These are phyloP conservation scores for Paramecium caudatum DNA, from an alignment of 73 alveolate genomes.

Conservation along the genomic window DNA sequence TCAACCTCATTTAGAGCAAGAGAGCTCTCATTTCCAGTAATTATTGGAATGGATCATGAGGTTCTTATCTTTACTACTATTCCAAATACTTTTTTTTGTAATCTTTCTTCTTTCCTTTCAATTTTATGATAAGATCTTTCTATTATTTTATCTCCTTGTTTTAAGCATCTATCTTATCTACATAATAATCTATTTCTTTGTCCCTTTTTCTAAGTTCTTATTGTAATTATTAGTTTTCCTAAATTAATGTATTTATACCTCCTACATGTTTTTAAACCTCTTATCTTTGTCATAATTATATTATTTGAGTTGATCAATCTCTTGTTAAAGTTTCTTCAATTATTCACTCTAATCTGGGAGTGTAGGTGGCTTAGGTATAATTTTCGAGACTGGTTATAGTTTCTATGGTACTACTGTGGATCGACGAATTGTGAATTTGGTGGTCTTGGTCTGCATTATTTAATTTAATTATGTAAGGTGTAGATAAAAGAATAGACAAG, in stretches of 20 bases:
- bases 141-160: constrained; percentile 3
- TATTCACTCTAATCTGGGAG: too few species aligned
- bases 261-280: not conserved
- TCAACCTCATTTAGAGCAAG: not conserved
- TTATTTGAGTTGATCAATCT: constrained; percentile 4
- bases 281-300: not conserved
- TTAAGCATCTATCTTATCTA: not conserved
- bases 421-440: constrained; percentile 17
- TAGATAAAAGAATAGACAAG: constrained; percentile 68
- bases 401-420: not conserved
- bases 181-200: constrained; percentile 13
- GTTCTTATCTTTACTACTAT: not conserved
- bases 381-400: too few species aligned
- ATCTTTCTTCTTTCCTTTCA: constrained; percentile 32
- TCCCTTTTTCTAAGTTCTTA: constrained; percentile 29
- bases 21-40: constrained; percentile 54
- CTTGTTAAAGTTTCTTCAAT: not conserved
- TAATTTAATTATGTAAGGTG: not conserved
- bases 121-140: not conserved
- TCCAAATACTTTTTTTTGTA: not conserved
- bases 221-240: not conserved
- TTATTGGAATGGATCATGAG: constrained; percentile 44
- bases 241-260: not conserved
- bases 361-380: too few species aligned
- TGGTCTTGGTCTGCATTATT: not conserved